Base-by-base conservation (phyloP, 805 yeast genomes). In the Nakazawaea siamensis region DNA sequence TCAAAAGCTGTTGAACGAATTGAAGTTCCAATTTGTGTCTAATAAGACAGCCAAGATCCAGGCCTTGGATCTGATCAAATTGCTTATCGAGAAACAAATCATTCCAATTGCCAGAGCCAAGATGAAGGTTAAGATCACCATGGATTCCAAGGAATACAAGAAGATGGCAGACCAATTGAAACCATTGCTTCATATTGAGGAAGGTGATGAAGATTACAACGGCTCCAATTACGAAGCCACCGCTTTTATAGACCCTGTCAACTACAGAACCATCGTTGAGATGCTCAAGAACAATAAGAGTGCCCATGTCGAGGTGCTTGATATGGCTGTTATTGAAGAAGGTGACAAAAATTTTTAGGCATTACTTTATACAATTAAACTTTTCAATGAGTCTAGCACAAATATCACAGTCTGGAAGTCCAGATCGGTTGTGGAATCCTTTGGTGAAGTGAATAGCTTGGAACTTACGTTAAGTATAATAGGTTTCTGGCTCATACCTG, bases 41-140 rank as follows among this genome's bases (percentile, higher is more conserved):
- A 71, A 70, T 33, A 81, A 80, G 45, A 70, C 84, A 5, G 83
- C 95, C 19, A 92, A 92, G 57, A 67, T 71, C 10, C 96, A 87
- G 54, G 97, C 97, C 0, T 60, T 92, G 30, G 97, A 92, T 37
- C 96, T 94, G 3, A 88, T 92, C 44, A 82, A 75, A 50, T 53
- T 81, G 33, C 62, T 92, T 33, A 79, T 84, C 3, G 71, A 77
- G 21, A 71, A 74, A 44, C 97, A 92, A 56, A 63, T 87, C 21
- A 80, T 92, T 18, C 97, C 97, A 8, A 88, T 92, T 38, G 94
- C 86, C 0, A 69, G 98, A 45, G 97, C 97, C 0, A 80, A 80
- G 48, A 92, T 92, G 98, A 78, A 85, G 57, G 70, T 92, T 26
- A 76, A 77, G 44, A 61, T 86, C n/a, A 56, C 68, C 0, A 57